Evolutionary conservation across 1,284 basidiomycete species (phyloP).

Genomic region (Pterulicium gracile): DNA sequence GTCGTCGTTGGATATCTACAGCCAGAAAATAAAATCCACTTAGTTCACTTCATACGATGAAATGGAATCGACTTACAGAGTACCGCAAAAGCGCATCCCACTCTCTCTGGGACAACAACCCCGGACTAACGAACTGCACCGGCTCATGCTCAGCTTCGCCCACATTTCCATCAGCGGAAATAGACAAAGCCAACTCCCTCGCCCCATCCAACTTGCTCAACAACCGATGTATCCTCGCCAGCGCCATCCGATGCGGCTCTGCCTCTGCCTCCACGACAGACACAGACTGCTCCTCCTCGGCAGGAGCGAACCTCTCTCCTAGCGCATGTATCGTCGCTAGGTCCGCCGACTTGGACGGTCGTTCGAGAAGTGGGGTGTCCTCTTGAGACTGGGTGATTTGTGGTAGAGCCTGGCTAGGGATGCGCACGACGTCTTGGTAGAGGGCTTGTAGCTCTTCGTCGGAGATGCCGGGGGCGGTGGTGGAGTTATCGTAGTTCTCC

Average conservation of each 20-base stretch:
- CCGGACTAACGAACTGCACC: background rate
- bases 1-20: slow-evolving; percentile 25
- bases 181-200: background rate
- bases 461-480: background rate
- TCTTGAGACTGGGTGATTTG: too few relatives aligned
- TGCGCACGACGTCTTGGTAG: background rate
- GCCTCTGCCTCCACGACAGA: background rate
- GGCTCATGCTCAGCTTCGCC: background rate
- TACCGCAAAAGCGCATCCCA: background rate
- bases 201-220: background rate
- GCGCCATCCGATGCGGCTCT: background rate
- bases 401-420: background rate
- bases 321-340: background rate
- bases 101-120: background rate
- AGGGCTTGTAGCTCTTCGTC: background rate
- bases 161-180: background rate
- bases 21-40: background rate
- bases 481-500: background rate
- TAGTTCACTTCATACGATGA: background rate
- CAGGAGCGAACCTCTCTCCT: background rate
- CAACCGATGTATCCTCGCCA: background rate
- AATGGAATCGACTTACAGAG: slow-evolving; percentile 5
- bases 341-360: background rate
- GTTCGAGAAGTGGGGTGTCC: background rate
- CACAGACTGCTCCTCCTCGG: background rate